These are phyloP conservation scores for Drechslera avenae DNA, from an alignment of 2,329 filamentous ascomycete genomes.

Conservation along the genomic window DNA sequence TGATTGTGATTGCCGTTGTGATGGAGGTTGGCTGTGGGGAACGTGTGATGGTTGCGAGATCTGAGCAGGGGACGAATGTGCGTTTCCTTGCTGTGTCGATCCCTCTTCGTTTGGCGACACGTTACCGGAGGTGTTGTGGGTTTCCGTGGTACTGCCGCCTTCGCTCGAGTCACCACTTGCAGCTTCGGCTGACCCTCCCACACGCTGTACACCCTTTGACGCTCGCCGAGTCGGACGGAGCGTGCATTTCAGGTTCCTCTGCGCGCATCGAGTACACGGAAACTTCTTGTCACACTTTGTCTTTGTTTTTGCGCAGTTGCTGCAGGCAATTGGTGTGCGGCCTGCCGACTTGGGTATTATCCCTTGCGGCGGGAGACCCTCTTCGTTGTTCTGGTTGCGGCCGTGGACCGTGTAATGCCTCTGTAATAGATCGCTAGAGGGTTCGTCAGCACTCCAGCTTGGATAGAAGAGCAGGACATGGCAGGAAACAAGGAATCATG, in stretches of 20 bases:
- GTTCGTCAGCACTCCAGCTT: conserved; percentile 17
- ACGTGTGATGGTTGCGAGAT: conserved; percentile 20
- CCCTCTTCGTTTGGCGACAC: conserved; percentile 43
- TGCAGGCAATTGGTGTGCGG: conserved; percentile 59
- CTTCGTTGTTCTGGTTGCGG: conserved; percentile 56
- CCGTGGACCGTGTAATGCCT: conserved; percentile 60
- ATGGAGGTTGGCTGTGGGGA: conserved; percentile 21
- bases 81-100: conserved; percentile 30
- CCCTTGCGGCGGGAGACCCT: conserved; percentile 54
- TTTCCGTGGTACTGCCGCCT: conserved; percentile 37
- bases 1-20: conserved; percentile 41
- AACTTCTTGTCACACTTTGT: conserved; percentile 62
- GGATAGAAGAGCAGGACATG: background rate
- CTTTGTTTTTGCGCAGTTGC: conserved; percentile 60
- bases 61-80: conserved; percentile 30
- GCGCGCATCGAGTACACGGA: conserved; percentile 59
- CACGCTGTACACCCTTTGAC: conserved; percentile 50
- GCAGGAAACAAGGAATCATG: background rate
- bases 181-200: conserved; percentile 30
- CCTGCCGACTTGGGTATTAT: conserved; percentile 60
- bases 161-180: conserved; percentile 44
- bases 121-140: conserved; percentile 38
- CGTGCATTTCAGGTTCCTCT: conserved; percentile 54
- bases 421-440: conserved; percentile 56
- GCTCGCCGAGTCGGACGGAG: conserved; percentile 55